Evolutionary conservation across 768 basidiomycete species (phyloP), one percentile per base, ranked within the genome.

Genomic region (Xerocomus brunneocitrinus): DNA sequence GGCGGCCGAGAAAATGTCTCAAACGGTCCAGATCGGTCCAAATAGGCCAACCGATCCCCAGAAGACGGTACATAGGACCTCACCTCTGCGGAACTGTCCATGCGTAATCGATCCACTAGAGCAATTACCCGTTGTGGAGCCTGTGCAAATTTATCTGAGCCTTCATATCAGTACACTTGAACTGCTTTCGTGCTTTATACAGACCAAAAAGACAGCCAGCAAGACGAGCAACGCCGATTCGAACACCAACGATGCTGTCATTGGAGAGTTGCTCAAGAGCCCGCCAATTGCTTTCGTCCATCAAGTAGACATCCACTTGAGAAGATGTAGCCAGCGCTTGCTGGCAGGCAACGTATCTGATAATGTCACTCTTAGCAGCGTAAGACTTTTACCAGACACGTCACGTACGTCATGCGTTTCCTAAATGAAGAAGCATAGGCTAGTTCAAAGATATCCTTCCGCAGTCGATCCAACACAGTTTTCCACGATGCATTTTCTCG

Each of bases 141-240:
- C 19, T 46, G 56, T 45, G 43, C 16, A 36, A 22, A 52, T 46
- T 61, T 54, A 45, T 58, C 67, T 67, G 40, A 14, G 41, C 32
- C 19, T 3, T 16, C 36, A 9, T 16, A 50, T 64, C 3, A 65
- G 54, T 47, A 38, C 27, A 34, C 43, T 38, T 8, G 42, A 45
- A 34, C 40, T 14, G 41, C 22, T 50, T 54, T 53, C 36, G 30
- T 36, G 3, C 44, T 48, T 30, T 19, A 47, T 49, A 73, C 82
- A 65, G 69, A 88, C 87, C 78, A 58, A 72, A 75, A 28, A 84
- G 66, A 45, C 69, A 61, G 46, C 81, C 81, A 39, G 84, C 70
- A 43, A 91, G 78, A 46, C 92, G 80, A n/a, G 94, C 86, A 3
- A 92, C 77, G 7, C 84, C 87, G 52, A 97, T 91, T 43, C 92